Conservation (phyloP, 2,329 filamentous ascomycete species). For the Alternaria gaisen region DNA sequence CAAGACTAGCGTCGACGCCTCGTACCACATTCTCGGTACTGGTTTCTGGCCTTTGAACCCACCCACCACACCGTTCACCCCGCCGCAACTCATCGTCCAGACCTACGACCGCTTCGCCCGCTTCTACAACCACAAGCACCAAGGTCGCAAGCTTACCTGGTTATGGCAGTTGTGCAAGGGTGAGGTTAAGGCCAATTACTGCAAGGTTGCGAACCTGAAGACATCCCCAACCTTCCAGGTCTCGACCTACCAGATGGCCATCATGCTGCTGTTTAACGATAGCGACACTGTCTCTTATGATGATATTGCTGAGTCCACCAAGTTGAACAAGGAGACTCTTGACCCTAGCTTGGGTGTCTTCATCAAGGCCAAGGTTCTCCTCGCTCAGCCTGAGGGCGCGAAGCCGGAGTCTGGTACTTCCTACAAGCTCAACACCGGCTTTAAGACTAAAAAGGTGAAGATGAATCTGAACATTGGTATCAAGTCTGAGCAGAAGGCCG, state of each 20-base stretch:
- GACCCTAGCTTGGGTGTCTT: constrained; percentile 88
- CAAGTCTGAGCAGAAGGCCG: constrained; percentile 94
- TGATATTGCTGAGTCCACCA: constrained; percentile 83
- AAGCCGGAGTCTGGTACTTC: constrained; percentile 81
- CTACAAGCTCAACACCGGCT: constrained; percentile 89
- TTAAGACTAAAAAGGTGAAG: constrained; percentile 98
- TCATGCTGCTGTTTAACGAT: constrained; percentile 94
- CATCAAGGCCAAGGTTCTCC: constrained; percentile 90
- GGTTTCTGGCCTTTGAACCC: constrained; percentile 96
- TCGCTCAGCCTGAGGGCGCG: constrained; percentile 73
- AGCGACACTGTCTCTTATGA: constrained; percentile 85
- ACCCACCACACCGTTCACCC: constrained; percentile 86
- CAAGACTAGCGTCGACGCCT: constrained; percentile 80
- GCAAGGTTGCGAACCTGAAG: constrained; percentile 71
- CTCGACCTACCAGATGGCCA: constrained; percentile 97
- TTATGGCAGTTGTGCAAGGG: constrained; percentile 98
- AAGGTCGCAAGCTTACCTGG: constrained; percentile 95
- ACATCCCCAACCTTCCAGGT: constrained; percentile 97
- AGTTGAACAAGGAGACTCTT: constrained; percentile 80
- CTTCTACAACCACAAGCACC: constrained; percentile 97
- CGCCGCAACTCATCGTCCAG: constrained; percentile 82
- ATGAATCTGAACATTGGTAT: constrained; percentile 95
- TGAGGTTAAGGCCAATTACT: constrained; percentile 92
- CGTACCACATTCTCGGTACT: constrained; percentile 92
- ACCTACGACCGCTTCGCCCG: constrained; percentile 89